These are phyloP conservation scores for Parasitella parasitica DNA, from an alignment of 371 early-diverging fungal genomes.

Conservation along the genomic window DNA sequence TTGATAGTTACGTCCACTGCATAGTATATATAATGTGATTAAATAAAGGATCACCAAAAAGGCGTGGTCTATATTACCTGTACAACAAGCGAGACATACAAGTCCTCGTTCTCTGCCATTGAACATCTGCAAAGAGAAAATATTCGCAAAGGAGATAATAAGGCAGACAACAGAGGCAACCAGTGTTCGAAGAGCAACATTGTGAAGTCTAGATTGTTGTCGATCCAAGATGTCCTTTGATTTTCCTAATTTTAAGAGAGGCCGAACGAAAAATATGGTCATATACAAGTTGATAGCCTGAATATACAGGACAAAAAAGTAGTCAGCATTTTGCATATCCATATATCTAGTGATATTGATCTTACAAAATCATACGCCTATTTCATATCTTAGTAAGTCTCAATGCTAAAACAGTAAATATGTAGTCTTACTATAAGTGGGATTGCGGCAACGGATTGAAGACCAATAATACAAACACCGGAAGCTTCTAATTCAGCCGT, in stretches of 20 bases:
- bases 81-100: conserved; percentile 53
- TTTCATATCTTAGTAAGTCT: too few relatives aligned
- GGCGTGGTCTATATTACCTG: not conserved
- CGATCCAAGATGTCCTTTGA: conserved; percentile 17
- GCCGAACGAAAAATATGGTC: conserved; percentile 47
- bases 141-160: conserved; percentile 52
- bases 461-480: conserved; percentile 50
- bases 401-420: not conserved
- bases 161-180: conserved; percentile 50
- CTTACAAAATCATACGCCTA: conserved; percentile 43
- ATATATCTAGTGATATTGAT: not conserved
- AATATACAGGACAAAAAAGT: not conserved
- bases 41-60: not conserved
- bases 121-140: conserved; percentile 37
- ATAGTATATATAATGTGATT: not conserved
- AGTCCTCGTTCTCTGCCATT: conserved; percentile 52
- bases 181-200: conserved; percentile 49
- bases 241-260: conserved; percentile 30
- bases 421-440: conserved; percentile 38
- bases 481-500: conserved; percentile 31
- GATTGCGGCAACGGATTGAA: conserved; percentile 47
- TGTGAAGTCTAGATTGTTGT: conserved; percentile 38
- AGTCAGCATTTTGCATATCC: not conserved
- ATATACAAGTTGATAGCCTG: conserved; percentile 48
- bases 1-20: conserved; percentile 57